A percentile compares a stretch with the other conserved stretches of the same genome.
Conservation (phyloP, 176 grass and related monocot genomes). For the Triticum urartu region DNA sequence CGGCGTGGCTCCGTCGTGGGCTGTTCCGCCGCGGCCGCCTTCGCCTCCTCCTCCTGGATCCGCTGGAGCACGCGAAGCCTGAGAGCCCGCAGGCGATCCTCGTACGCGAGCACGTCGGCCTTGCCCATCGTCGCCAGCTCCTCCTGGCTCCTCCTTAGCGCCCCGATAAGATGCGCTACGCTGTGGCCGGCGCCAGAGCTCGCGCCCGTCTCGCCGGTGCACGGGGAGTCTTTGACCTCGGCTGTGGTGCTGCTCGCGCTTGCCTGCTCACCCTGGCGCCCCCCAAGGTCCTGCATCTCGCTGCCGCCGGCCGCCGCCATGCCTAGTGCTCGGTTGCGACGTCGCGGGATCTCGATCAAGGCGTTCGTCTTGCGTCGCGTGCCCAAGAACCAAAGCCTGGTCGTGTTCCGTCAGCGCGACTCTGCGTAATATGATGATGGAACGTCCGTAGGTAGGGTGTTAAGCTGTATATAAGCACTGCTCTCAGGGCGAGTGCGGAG, state of each 20-base stretch:
- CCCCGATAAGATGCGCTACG: neutral
- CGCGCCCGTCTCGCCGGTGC: no score
- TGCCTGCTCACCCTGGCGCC: neutral
- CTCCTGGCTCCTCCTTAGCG: neutral
- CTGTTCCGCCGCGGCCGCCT: neutral
- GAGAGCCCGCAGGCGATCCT: neutral
- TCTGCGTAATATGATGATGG: neutral
- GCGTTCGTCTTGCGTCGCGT: no score
- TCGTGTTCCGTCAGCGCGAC: neutral
- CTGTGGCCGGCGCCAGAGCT: neutral
- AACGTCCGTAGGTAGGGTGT: neutral
- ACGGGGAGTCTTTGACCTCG: neutral
- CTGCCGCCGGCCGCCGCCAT: neutral
- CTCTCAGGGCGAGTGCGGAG: neutral
- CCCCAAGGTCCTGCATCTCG: neutral
- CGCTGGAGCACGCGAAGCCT: neutral
- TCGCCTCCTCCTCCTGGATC: neutral
- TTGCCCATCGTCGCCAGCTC: neutral
- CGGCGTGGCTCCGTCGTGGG: neutral
- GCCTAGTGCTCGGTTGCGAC: neutral
- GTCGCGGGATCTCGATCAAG: no score
- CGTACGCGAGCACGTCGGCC: neutral
- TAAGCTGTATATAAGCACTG: neutral
- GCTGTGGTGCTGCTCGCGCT: neutral
- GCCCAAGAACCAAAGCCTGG: neutral